These are phyloP conservation scores for Babesia microti DNA, from an alignment of 169 alveolate species.

Conservation along the genomic window DNA sequence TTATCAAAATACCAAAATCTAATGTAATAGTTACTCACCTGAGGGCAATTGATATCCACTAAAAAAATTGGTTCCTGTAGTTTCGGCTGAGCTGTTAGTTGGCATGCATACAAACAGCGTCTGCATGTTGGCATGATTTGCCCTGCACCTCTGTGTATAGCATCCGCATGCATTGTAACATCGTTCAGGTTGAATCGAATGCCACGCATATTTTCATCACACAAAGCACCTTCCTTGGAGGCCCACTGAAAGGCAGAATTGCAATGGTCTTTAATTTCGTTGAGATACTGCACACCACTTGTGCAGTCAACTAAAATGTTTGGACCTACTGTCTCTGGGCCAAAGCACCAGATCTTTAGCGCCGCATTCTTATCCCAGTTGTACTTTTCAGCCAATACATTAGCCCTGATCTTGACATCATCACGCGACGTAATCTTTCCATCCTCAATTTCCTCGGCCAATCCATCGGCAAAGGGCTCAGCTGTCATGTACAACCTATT, in stretches of 20 bases:
- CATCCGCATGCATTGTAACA: constrained; percentile 97
- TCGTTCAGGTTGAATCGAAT: constrained; percentile 92
- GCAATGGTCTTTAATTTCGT: constrained; percentile 97
- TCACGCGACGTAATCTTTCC: constrained; percentile 83
- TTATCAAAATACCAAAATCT: too few relatives aligned
- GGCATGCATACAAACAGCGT: constrained; percentile 92
- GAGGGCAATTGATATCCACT: constrained; percentile 94
- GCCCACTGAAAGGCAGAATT: constrained; percentile 99
- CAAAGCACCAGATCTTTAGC: constrained; percentile 96
- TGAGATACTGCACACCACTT: constrained; percentile 92
- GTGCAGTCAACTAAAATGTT: constrained; percentile 93
- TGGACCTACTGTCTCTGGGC: constrained; percentile 98
- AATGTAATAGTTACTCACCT: constrained; percentile 4
- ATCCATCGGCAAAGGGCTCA: constrained; percentile 91
- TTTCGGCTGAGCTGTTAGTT: constrained; percentile 92
- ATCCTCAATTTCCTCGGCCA: constrained; percentile 90
- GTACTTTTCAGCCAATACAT: constrained; percentile 81
- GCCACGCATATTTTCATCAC: constrained; percentile 98
- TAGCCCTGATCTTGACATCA: constrained; percentile 91
- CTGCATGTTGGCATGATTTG: constrained; percentile 96
- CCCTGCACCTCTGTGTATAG: constrained; percentile 99
- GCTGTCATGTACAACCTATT: constrained; percentile 95
- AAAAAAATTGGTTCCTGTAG: constrained; percentile 97
- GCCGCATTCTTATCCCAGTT: constrained; percentile 97
- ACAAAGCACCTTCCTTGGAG: constrained; percentile 93